Conservation (phyloP, 495 filamentous ascomycete species). For the Oidiodendron maius region DNA sequence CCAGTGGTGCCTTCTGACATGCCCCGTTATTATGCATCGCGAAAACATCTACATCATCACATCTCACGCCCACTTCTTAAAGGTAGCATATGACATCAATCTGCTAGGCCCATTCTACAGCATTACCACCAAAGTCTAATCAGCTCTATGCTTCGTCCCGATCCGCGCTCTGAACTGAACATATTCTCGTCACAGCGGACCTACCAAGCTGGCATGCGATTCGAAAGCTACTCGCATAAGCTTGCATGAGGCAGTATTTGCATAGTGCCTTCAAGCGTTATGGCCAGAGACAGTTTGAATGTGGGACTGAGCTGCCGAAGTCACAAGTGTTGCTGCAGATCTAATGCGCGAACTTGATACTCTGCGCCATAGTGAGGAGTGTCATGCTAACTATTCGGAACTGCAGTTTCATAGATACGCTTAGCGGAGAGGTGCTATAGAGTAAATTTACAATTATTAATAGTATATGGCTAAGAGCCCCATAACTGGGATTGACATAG, state of each 20-base stretch:
- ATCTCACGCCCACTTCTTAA: conserved; percentile 2
- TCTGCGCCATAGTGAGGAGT: background rate
- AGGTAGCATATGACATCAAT: conserved; percentile 5
- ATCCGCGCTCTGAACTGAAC: background rate
- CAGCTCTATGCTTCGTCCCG: background rate
- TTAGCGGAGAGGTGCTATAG: too few relatives aligned
- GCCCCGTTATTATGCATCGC: too few relatives aligned
- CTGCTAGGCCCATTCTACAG: conserved; percentile 5
- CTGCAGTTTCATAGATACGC: too few relatives aligned
- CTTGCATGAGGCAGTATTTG: conserved; percentile 7
- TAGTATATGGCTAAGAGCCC: too few relatives aligned
- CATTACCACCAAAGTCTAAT: background rate
- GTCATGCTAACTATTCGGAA: too few relatives aligned
- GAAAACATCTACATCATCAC: background rate
- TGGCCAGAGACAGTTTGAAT: too few relatives aligned
- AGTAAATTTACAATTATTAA: too few relatives aligned
- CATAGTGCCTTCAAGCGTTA: too few relatives aligned
- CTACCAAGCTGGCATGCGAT: conserved; percentile 1
- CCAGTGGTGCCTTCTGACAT: too few relatives aligned
- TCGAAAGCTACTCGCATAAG: conserved; percentile 2
- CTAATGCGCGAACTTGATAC: background rate
- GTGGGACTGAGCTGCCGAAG: conserved; percentile 6
- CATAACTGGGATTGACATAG: too few relatives aligned
- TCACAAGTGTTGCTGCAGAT: conserved; percentile 8
- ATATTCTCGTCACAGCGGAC: conserved; percentile 3